Evolutionary conservation across 2,329 filamentous ascomycete genomes (phyloP), one percentile per base, ranked within the genome.

Genomic region (Fusarium nygamai): DNA sequence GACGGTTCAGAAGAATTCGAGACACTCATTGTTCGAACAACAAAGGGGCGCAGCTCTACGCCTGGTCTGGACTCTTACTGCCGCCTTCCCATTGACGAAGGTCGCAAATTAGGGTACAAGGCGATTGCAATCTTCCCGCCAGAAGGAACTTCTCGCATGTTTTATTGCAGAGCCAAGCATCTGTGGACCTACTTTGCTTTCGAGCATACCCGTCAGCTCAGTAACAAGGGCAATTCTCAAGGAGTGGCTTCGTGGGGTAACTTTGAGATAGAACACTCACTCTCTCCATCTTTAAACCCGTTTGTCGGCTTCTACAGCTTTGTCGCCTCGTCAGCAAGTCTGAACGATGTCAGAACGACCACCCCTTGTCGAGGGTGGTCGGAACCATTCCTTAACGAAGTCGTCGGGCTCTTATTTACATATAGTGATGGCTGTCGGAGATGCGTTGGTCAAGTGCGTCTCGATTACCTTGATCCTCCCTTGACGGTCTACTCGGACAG

Each of bases 381-480:
- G 7, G 19, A 1, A 1, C 1, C 6, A 19, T 24, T 27, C 31
- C 12, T 0, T 36, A 3, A 6, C 1, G 3, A 36, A 6, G 19
- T 61, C 20, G 5, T n/a, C 1, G 48, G 60, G 5, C 29, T 62
- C 0, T 6, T 62, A 10, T 10, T 62, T 0, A 38, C 31, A 6
- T 57, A 62, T 11, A 0, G 16, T 3, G 39, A 57, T 22, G 31
- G 38, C 1, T 33, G n/a, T 31, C 60, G 19, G 1, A 12, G 38
- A 14, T 56, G 1, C 11, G 1, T 57, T 8, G 60, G 60, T 0
- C 20, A 38, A 22, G 48, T 46, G 16, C 60, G 60, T 20, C 60
- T 62, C 0, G 60, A 62, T 41, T 56, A 2, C 4, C 38, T 54
- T 0, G 39, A 27, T 0, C 5, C n/a, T 1, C 31, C 39, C 1